Conservation (phyloP, 306 rosid species). For the Delonix regia region DNA sequence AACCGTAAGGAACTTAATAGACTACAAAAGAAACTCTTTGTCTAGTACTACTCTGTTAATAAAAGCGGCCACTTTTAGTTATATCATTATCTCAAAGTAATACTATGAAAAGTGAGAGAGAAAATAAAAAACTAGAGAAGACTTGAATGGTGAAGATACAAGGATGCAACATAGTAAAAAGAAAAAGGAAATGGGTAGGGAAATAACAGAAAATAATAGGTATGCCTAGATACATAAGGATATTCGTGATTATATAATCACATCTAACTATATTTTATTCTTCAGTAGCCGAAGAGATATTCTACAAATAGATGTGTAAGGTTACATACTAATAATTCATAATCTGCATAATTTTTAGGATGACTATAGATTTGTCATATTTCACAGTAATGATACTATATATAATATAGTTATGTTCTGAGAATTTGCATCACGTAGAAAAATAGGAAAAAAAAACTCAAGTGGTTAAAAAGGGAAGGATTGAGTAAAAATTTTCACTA, state of each 20-base stretch:
- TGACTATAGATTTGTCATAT: too few species aligned
- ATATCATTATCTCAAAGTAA: neutral
- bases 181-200: neutral
- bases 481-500: too few species aligned
- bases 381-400: too few species aligned
- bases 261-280: too few species aligned
- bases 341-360: neutral
- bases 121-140: neutral
- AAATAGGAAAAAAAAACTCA: too few species aligned
- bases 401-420: too few species aligned
- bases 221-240: neutral
- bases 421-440: too few species aligned
- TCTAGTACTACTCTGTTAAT: constrained; percentile 6
- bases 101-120: neutral
- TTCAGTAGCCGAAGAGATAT: too few species aligned
- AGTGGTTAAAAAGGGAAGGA: too few species aligned
- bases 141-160: neutral
- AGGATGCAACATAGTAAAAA: neutral
- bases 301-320: too few species aligned
- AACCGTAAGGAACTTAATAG: constrained; percentile 3
- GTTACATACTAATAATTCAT: neutral
- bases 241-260: neutral
- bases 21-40: neutral
- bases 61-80: constrained; percentile 6
- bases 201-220: neutral